Conservation (phyloP, 2,329 filamentous ascomycete genomes). For the Xylariomycetidae sp. region DNA sequence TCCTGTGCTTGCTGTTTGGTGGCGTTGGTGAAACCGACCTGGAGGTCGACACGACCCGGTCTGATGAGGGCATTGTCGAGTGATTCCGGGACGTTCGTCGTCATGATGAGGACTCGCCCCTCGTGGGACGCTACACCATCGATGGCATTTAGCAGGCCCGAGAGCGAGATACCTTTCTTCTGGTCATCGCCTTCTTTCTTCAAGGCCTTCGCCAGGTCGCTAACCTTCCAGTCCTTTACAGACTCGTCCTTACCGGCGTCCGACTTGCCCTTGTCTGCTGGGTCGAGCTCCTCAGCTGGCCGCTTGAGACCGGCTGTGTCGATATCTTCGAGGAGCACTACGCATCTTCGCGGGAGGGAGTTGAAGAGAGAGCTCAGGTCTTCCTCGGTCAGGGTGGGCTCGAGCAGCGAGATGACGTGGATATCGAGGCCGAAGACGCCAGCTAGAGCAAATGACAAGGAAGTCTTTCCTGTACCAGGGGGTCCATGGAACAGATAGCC, state of each 20-base stretch:
- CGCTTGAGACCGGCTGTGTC: conserved; percentile 59
- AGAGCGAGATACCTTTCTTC: conserved; percentile 62
- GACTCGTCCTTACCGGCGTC: conserved; percentile 8
- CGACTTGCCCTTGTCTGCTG: conserved; percentile 18
- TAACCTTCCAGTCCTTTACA: conserved; percentile 30
- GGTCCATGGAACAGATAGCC: conserved; percentile 77
- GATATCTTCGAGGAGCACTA: conserved; percentile 66
- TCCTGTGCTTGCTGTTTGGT: conserved; percentile 49
- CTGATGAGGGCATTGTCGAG: conserved; percentile 71
- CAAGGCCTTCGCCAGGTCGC: conserved; percentile 38
- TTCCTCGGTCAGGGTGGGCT: conserved; percentile 58
- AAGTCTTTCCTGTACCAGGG: conserved; percentile 70
- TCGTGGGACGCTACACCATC: conserved; percentile 78
- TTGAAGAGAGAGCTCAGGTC: conserved; percentile 56
- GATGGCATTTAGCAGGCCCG: conserved; percentile 76
- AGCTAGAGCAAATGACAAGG: conserved; percentile 60
- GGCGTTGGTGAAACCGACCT: conserved; percentile 60
- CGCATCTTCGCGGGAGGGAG: conserved; percentile 55
- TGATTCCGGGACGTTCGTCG: conserved; percentile 69
- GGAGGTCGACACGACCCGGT: conserved; percentile 67
- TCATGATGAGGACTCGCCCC: conserved; percentile 77
- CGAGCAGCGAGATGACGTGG: conserved; percentile 58
- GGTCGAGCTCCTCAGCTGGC: conserved; percentile 23
- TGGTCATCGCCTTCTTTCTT: conserved; percentile 36
- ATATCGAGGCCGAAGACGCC: conserved; percentile 64